Conservation (phyloP, 129 eudicot genomes). For the Daucus carota region DNA sequence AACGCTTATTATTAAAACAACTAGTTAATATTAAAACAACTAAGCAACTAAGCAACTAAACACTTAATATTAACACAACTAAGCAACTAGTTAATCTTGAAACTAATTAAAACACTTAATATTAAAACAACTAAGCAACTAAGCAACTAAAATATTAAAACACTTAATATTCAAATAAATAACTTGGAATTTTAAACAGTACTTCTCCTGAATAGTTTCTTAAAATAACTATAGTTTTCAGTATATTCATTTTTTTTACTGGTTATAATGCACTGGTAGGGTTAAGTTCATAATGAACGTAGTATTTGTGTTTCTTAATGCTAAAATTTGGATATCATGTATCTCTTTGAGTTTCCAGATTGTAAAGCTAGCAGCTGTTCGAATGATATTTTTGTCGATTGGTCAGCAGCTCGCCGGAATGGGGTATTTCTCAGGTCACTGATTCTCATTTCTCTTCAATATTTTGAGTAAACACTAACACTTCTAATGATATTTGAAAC, state of each 20-base stretch:
- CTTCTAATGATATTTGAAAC: slow-evolving; percentile 22
- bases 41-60: too few species aligned
- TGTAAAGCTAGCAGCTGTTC: slow-evolving; percentile 90
- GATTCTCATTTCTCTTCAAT: background rate
- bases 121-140: too few species aligned
- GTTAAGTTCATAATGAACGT: background rate
- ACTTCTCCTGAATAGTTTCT: too few species aligned
- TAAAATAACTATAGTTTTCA: background rate
- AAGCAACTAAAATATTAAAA: too few species aligned
- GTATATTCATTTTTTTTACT: background rate
- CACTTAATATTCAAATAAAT: too few species aligned
- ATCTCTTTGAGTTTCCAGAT: slow-evolving; percentile 34
- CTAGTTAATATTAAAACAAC: too few species aligned
- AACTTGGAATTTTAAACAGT: too few species aligned
- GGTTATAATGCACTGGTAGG: too few species aligned
- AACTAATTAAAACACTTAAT: too few species aligned
- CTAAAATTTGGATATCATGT: background rate
- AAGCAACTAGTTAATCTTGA: too few species aligned
- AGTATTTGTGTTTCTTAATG: background rate
- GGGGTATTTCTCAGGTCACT: slow-evolving; percentile 43
- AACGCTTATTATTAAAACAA: too few species aligned
- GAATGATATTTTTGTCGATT: slow-evolving; percentile 80
- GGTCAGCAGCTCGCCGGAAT: slow-evolving; percentile 50
- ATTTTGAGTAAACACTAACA: slow-evolving; percentile 6
- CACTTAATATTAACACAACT: too few species aligned